These are phyloP conservation scores for Taphrina flavorubra DNA, from an alignment of 1,139 yeast genomes.

Conservation along the genomic window DNA sequence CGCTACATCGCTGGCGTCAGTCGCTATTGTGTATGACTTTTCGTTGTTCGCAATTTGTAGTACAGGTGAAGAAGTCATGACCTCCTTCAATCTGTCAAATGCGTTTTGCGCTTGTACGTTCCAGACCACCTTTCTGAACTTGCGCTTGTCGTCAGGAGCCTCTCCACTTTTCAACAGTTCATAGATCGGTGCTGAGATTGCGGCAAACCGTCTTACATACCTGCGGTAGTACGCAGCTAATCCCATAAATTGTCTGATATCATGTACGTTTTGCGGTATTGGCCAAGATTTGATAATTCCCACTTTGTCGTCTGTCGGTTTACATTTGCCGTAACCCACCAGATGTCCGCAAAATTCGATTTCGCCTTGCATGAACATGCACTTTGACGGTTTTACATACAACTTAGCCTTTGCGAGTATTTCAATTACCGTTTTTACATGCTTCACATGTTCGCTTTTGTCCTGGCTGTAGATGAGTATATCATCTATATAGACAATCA, in stretches of 20 bases:
- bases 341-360: constrained; percentile 5
- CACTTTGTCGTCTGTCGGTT: not conserved
- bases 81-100: not conserved
- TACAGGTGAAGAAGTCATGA: constrained; percentile 18
- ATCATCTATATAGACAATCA: constrained; percentile 49
- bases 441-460: constrained; percentile 1
- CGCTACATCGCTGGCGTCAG: constrained; percentile 37
- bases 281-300: constrained; percentile 2
- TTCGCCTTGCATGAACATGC: not conserved
- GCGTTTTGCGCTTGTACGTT: not conserved
- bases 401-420: constrained; percentile 2
- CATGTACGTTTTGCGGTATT: not conserved
- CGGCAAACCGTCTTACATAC: not conserved
- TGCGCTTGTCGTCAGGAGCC: not conserved
- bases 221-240: not conserved
- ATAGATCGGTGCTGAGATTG: not conserved
- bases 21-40: constrained; percentile 13
- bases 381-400: constrained; percentile 10
- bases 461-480: constrained; percentile 45
- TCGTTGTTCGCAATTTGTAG: constrained; percentile 19
- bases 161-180: not conserved
- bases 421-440: not conserved
- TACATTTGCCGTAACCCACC: not conserved
- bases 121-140: constrained; percentile 3
- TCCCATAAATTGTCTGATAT: constrained; percentile 11